phyloP scores from a whole-genome alignment of 805 yeast genomes.

The Ogataea paradorogensis region DNA sequence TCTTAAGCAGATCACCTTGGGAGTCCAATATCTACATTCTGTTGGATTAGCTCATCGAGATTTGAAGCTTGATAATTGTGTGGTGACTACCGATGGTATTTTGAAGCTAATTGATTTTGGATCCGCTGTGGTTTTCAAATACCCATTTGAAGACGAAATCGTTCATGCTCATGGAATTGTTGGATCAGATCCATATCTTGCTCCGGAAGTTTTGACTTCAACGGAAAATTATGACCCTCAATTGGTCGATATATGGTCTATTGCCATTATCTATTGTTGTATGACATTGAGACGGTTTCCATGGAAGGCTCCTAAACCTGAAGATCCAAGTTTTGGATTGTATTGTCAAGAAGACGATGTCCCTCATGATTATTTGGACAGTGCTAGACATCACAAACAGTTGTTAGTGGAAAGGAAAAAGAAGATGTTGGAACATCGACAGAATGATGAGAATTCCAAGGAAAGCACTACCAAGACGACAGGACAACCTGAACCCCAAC shows the following conservation, averaged over 20 bases:
- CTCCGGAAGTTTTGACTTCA: conserved; percentile 68
- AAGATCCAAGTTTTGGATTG: conserved; percentile 68
- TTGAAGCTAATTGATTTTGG: conserved; percentile 82
- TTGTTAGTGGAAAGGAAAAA: conserved; percentile 57
- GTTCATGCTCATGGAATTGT: conserved; percentile 72
- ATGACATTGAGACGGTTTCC: conserved; percentile 84
- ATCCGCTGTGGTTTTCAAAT: conserved; percentile 76
- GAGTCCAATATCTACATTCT: conserved; percentile 70
- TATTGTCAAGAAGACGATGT: conserved; percentile 67
- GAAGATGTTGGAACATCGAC: conserved; percentile 38
- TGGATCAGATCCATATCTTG: conserved; percentile 84
- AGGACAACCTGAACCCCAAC: background rate
- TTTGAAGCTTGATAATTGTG: conserved; percentile 80
- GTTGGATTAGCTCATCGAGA: conserved; percentile 84
- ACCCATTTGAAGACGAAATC: conserved; percentile 62
- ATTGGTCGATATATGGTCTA: conserved; percentile 80
- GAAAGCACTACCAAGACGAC: background rate
- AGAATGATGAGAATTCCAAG: conserved; percentile 16
- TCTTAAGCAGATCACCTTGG: conserved; percentile 68
- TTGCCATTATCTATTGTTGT: conserved; percentile 82
- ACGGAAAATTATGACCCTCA: conserved; percentile 67
- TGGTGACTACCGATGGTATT: conserved; percentile 68
- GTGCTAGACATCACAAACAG: conserved; percentile 69
- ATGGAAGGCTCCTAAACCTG: conserved; percentile 74
- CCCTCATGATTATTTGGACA: conserved; percentile 70